Evolutionary conservation across 257 asterid genomes (phyloP), one percentile per base, ranked within the genome.

Genomic region (Voacanga thouarsii): DNA sequence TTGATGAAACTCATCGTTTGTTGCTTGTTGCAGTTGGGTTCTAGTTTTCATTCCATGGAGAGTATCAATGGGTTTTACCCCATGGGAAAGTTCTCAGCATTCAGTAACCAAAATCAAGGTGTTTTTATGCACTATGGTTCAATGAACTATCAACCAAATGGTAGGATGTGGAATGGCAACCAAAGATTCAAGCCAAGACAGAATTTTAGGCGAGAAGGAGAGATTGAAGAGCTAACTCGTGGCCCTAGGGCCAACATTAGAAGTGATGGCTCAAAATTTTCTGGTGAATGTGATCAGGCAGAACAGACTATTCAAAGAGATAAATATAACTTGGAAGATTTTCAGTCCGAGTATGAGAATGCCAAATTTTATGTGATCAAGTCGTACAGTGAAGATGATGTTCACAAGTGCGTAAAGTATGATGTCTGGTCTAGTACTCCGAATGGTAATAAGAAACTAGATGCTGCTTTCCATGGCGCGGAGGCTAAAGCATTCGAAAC

Each of bases 401-500:
- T 93, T 78, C 98, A 93, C 88, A 91, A 90, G 83, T 86, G 93
- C 84, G 81, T 93, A 65, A 93, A 93, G 77, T 93, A 91, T 79
- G 91, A 88, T 80, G 98, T 93, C 57, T 93, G 98, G 98, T 91
- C 98, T 5, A 93, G 98, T 80, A 93, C 98, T 49, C 94, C 86
- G 5, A 88, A 86, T 75, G 97, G 98, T 14, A 93, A 93, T 74
- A 89, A 79, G 91, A 93, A 93, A 81, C 64, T 93, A 26, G 93
- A 90, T 75, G 76, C 88, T 82, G 93, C 91, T 83, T 91, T 84
- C 75, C 81, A 77, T 26, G 92, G 85, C 51, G 88, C 91, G 5
- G 92, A 86, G 59, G 81, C 86, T 50, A 91, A 71, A 78, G 78
- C 82, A 37, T 77, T 77, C 68, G 94, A 92, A 80, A 24, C 87